Conservation (phyloP, 2,329 filamentous ascomycete genomes). For the Fusarium falciforme region DNA sequence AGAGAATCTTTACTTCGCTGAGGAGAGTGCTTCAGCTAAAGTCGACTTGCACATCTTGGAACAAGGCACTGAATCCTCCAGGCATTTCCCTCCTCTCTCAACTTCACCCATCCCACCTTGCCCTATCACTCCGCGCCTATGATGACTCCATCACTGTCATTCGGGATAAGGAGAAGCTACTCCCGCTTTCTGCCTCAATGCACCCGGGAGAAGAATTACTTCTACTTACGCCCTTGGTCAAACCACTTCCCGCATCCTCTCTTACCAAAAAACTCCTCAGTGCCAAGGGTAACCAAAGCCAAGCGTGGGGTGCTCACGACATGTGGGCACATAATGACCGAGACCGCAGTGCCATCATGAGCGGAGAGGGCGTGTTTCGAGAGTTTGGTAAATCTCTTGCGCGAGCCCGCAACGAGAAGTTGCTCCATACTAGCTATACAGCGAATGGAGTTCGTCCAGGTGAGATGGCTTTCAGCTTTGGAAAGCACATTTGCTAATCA, state of each 20-base stretch:
- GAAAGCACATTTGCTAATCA: conserved; percentile 6
- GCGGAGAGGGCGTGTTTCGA: conserved; percentile 90
- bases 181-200: conserved; percentile 85
- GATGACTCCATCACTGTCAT: conserved; percentile 94
- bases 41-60: conserved; percentile 87
- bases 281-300: conserved; percentile 54
- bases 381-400: conserved; percentile 91
- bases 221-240: conserved; percentile 88
- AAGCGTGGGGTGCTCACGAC: conserved; percentile 60
- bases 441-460: conserved; percentile 88
- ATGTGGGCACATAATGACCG: conserved; percentile 66
- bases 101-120: conserved; percentile 84
- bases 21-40: conserved; percentile 85
- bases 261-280: conserved; percentile 78
- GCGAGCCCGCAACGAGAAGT: conserved; percentile 83
- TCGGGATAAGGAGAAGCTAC: conserved; percentile 84
- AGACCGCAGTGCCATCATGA: conserved; percentile 78
- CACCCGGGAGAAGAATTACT: conserved; percentile 90
- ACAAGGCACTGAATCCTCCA: conserved; percentile 87
- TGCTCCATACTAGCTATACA: conserved; percentile 94
- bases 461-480: conserved; percentile 40
- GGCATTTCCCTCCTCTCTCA: conserved; percentile 81
- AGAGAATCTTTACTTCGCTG: conserved; percentile 83
- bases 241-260: conserved; percentile 90
- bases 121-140: conserved; percentile 86